Evolutionary conservation across 768 basidiomycete genomes (phyloP).

Genomic region (Auriscalpium vulgare): DNA sequence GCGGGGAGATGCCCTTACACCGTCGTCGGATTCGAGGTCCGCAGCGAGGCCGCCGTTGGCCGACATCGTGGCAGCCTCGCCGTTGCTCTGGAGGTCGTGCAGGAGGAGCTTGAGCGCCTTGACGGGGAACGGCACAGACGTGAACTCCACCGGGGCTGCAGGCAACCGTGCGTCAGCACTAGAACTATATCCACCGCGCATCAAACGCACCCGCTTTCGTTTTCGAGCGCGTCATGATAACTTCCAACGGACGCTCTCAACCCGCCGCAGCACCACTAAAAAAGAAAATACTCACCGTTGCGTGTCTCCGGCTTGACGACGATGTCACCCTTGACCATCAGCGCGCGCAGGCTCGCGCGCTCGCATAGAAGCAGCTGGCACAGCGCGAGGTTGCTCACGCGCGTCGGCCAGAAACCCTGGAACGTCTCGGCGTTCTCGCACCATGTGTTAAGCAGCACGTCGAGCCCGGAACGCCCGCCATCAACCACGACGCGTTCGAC

Average conservation of each 20-base stretch:
- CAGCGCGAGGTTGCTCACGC: constrained; percentile 79
- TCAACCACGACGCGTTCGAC: constrained; percentile 60
- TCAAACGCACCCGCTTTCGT: constrained; percentile 69
- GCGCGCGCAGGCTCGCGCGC: constrained; percentile 54
- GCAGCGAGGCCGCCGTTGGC: constrained; percentile 38
- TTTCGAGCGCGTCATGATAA: constrained; percentile 93
- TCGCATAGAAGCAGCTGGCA: constrained; percentile 62
- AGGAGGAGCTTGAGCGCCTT: constrained; percentile 89
- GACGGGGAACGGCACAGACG: constrained; percentile 78
- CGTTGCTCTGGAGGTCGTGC: constrained; percentile 73
- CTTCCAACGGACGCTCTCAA: constrained; percentile 30
- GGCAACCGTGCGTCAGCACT: constrained; percentile 12
- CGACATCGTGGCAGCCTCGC: constrained; percentile 61
- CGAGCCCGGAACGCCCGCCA: constrained; percentile 55
- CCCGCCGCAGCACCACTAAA: neutral
- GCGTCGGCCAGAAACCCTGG: constrained; percentile 90
- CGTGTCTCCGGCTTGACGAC: constrained; percentile 75
- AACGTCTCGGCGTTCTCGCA: constrained; percentile 92
- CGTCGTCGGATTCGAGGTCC: constrained; percentile 71
- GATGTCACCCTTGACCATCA: constrained; percentile 87
- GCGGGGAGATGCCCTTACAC: constrained; percentile 32
- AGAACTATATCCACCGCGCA: neutral
- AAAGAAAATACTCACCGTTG: constrained; percentile 51
- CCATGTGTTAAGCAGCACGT: constrained; percentile 88
- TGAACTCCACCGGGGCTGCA: constrained; percentile 80